phyloP scores from a whole-genome alignment of 2,329 filamentous ascomycete genomes.

The Verruconis gallopava region DNA sequence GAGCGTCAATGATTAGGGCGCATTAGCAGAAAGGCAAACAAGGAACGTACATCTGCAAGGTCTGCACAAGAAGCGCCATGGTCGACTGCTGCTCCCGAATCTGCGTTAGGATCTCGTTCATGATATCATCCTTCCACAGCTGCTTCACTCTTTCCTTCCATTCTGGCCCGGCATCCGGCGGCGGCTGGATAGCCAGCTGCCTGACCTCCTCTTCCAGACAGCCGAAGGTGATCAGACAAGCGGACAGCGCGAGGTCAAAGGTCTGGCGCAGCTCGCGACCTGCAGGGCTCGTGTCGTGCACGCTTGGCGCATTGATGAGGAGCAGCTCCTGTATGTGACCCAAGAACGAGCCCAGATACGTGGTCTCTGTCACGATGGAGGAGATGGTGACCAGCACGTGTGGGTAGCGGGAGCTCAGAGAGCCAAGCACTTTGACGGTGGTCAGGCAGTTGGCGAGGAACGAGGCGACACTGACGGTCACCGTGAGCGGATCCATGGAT shows the following conservation, averaged over 20 bases:
- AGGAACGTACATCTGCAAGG: slow-evolving; percentile 4
- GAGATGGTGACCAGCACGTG: slow-evolving; percentile 5
- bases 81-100: slow-evolving; percentile 5
- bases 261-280: slow-evolving; percentile 2
- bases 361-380: slow-evolving; percentile 6
- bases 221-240: slow-evolving; percentile 6
- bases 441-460: slow-evolving; percentile 6
- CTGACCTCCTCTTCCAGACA: slow-evolving; percentile 8
- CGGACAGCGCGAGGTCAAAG: slow-evolving; percentile 4
- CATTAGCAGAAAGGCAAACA: too few relatives aligned
- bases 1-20: too few relatives aligned
- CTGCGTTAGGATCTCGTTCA: slow-evolving; percentile 5
- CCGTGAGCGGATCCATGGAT: slow-evolving; percentile 8
- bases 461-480: slow-evolving; percentile 4
- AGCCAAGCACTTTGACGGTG: slow-evolving; percentile 1
- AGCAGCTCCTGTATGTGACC: slow-evolving; percentile 3
- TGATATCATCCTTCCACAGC: slow-evolving; percentile 3
- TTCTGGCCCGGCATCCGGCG: neutral
- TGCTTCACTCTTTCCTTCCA: neutral
- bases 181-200: slow-evolving; percentile 1
- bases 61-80: slow-evolving; percentile 6
- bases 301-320: slow-evolving; percentile 5
- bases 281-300: slow-evolving; percentile 1
- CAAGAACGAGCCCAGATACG: slow-evolving; percentile 4
- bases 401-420: neutral